A percentile compares a stretch with the other conserved stretches of the same genome.
Evolutionary conservation across 192 early-diverging fungal genomes (phyloP).

Genomic region (Globomyces pollinis-pini): DNA sequence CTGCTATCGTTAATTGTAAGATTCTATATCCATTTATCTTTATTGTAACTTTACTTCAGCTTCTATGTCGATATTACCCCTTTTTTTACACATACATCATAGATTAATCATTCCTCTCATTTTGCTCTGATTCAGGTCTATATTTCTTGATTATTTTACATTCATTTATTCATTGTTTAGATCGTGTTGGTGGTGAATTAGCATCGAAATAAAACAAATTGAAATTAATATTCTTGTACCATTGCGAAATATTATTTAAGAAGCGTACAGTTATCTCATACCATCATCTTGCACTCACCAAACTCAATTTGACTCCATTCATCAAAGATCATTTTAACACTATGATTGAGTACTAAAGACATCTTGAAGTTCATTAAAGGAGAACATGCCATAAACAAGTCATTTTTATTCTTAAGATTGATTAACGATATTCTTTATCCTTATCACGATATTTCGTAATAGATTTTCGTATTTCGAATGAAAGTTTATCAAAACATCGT

Average conservation of each 20-base stretch:
- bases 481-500: conserved; percentile 37
- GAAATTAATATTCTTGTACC: background rate
- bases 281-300: too few species aligned
- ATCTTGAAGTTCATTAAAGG: too few species aligned
- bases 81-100: background rate
- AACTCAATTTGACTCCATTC: too few species aligned
- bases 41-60: background rate
- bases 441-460: conserved; percentile 19
- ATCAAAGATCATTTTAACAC: too few species aligned
- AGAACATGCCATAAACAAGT: too few species aligned
- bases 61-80: background rate
- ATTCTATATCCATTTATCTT: too few species aligned
- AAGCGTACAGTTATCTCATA: too few species aligned
- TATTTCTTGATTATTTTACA: too few species aligned
- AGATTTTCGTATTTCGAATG: conserved; percentile 20
- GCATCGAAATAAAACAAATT: conserved; percentile 26
- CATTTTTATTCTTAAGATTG: background rate
- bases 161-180: conserved; percentile 17
- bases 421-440: conserved; percentile 19
- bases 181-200: conserved; percentile 43
- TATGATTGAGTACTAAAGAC: too few species aligned
- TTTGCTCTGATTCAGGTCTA: too few species aligned
- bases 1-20: conserved; percentile 66
- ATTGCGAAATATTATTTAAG: background rate
- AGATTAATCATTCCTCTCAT: background rate